Conservation (phyloP, 169 alveolate species). For the Cryptosporidium canis region DNA sequence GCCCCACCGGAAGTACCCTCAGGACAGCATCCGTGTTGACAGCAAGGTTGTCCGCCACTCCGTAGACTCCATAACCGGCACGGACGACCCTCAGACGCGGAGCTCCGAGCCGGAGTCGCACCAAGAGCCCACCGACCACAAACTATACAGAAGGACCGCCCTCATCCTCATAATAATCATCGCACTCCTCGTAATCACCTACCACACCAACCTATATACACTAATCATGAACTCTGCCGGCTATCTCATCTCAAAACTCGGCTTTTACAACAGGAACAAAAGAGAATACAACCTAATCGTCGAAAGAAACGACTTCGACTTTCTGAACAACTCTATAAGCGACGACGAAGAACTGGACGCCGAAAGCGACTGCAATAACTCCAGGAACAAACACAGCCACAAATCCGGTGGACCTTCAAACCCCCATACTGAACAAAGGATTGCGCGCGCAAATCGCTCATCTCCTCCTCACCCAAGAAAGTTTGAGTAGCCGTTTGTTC, state of each 20-base stretch:
- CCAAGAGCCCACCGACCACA: too few relatives aligned
- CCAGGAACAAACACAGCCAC: background rate
- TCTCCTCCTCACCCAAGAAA: too few relatives aligned
- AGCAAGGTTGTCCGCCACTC: too few relatives aligned
- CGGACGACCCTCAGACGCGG: too few relatives aligned
- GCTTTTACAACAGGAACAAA: background rate
- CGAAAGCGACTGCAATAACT: background rate
- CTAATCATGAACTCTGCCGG: background rate
- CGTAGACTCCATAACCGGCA: too few relatives aligned
- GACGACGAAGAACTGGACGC: constrained; percentile 47
- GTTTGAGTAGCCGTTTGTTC: too few relatives aligned
- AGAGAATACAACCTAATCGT: constrained; percentile 29
- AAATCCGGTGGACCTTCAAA: background rate
- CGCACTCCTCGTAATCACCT: background rate
- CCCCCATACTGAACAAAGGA: background rate
- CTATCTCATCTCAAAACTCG: background rate
- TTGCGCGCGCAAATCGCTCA: too few relatives aligned
- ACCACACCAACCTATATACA: background rate
- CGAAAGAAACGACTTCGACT: constrained; percentile 64
- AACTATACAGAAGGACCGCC: too few relatives aligned
- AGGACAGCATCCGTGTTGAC: background rate
- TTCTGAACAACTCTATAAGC: constrained; percentile 8
- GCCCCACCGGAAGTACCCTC: background rate
- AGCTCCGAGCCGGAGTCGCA: too few relatives aligned
- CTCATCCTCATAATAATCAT: background rate